phyloP scores from a whole-genome alignment of 345 rosid species.

The Brassica nigra region DNA sequence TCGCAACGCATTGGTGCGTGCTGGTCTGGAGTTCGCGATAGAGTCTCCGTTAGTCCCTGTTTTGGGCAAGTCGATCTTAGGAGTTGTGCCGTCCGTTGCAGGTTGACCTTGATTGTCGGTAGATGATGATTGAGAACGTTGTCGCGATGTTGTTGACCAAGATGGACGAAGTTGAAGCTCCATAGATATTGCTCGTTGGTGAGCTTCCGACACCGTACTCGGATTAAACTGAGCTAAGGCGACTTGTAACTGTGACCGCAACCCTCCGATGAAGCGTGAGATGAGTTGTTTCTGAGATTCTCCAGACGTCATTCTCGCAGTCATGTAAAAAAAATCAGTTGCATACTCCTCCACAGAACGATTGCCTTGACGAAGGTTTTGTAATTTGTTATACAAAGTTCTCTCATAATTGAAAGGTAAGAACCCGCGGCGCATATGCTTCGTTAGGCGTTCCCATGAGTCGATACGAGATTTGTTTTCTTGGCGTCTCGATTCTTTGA shows the following conservation, averaged over 20 bases:
- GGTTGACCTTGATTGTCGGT: background rate
- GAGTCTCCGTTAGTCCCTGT: background rate
- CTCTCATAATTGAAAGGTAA: background rate
- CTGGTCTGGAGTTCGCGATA: background rate
- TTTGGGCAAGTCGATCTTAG: background rate
- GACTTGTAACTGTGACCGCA: too few species aligned
- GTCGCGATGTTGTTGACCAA: background rate
- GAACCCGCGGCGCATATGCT: too few species aligned
- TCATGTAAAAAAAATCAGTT: background rate
- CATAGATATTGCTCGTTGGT: background rate
- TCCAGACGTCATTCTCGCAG: background rate
- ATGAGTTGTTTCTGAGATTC: background rate
- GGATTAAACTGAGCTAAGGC: background rate
- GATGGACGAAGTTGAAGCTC: background rate
- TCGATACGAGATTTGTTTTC: background rate
- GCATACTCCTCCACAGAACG: background rate
- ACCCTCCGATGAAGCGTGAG: background rate
- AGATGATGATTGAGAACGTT: too few species aligned
- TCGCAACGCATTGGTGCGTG: background rate
- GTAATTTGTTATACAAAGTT: too few species aligned
- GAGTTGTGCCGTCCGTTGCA: too few species aligned
- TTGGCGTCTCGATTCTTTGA: background rate
- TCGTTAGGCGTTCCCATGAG: background rate
- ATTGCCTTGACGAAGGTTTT: background rate
- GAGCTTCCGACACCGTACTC: background rate